Evolutionary conservation across 495 filamentous ascomycete genomes (phyloP).

Genomic region (Penicillium odoratum): DNA sequence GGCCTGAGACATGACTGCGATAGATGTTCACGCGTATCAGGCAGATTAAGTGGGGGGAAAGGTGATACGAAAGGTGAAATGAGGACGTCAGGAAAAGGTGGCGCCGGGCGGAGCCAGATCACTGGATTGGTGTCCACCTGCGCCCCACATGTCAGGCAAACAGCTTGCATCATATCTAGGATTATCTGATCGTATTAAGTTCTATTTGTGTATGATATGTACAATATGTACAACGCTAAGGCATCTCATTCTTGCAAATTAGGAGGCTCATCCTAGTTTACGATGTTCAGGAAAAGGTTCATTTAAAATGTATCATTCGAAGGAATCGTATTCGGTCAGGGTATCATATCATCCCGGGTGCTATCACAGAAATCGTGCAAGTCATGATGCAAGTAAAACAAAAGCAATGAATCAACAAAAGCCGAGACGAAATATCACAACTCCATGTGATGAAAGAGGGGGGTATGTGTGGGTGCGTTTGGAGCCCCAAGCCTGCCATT

Average conservation of each 20-base stretch:
- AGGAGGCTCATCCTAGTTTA: not conserved
- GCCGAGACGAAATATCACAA: slow-evolving; percentile 8
- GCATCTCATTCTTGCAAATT: too few species aligned
- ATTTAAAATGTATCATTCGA: slow-evolving; percentile 12
- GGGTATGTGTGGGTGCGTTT: slow-evolving; percentile 1
- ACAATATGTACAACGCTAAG: too few species aligned
- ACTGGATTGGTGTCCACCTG: slow-evolving; percentile 11
- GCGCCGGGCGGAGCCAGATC: slow-evolving; percentile 25
- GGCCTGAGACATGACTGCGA: slow-evolving; percentile 47
- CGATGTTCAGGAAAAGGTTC: not conserved
- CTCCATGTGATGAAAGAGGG: slow-evolving; percentile 3
- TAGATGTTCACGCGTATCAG: slow-evolving; percentile 12
- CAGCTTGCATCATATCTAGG: not conserved
- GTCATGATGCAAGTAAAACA: not conserved
- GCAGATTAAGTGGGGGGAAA: slow-evolving; percentile 2
- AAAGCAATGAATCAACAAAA: not conserved
- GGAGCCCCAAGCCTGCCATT: slow-evolving; percentile 27
- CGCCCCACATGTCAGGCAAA: slow-evolving; percentile 20
- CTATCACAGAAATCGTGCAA: slow-evolving; percentile 8
- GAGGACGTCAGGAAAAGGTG: slow-evolving; percentile 35
- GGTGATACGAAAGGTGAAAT: slow-evolving; percentile 8
- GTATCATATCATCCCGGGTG: slow-evolving; percentile 29
- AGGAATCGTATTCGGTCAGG: slow-evolving; percentile 29
- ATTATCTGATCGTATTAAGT: not conserved
- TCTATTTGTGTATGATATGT: not conserved